Evolutionary conservation across 208 protist genomes (phyloP), one percentile per base, ranked within the genome.

Genomic region (Leishmania braziliensis): DNA sequence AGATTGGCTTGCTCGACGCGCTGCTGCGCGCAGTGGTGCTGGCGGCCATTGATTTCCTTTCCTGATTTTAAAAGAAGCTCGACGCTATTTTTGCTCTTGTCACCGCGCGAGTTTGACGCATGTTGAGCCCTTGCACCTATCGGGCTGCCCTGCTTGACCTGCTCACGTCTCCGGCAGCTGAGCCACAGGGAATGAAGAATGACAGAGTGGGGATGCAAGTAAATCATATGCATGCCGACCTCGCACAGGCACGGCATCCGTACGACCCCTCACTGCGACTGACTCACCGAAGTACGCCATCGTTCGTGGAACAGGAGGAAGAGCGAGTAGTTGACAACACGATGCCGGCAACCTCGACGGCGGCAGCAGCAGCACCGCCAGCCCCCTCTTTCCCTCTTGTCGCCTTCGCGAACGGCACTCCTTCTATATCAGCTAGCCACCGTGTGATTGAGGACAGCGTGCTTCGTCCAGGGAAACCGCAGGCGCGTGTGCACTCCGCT

Each of bases 111-210:
- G 5, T 39, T 62, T 33, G 16, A n/a, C 73, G 43, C 36, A 82
- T 81, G 69, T 39, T 90, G 62, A 77, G 82, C 39, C 88, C 88
- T 12, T 75, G 83, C 8, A 81, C 75, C 29, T 91, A 92, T 51
- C 77, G 84, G 9, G 79, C 88, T 6, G 84, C 91, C 0, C 84
- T 92, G 56, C 75, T 90, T 5, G 89, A 92, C 39, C 83, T 83
- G 68, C 84, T 90, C 54, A 81, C 84, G n/a, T 73, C 84, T 0
- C 71, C 80, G 48, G 51, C 72, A 76, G 72, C 53, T 6, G 51
- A 33, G 5, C 39, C 51, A 18, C 69, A 54, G 43, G 43, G n/a
- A 29, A 29, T n/a, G 26, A 46, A 73, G 10, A 51, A 36, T 16
- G 46, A 33, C 10, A 16, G 3, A 46, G 26, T 29, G 10, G 69